These are phyloP conservation scores for Thymus quinquecostatus DNA, from an alignment of 257 asterid species.

Conservation along the genomic window DNA sequence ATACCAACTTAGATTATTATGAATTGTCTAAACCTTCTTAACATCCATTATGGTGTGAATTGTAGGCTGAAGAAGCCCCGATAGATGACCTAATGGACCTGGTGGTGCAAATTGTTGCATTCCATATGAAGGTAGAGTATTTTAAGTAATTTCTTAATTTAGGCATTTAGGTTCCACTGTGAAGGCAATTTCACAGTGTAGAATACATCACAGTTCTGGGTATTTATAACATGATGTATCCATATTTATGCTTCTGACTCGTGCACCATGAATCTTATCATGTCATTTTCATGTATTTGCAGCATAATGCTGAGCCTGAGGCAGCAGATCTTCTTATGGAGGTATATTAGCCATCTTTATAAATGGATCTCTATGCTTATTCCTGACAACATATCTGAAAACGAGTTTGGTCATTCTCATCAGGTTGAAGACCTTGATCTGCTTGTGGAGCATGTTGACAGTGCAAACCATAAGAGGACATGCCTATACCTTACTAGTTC, in stretches of 20 bases:
- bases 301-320: slow-evolving; percentile 98
- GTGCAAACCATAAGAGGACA: slow-evolving; percentile 72
- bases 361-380: slow-evolving; percentile 10
- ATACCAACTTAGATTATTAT: neutral
- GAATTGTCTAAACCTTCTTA: slow-evolving; percentile 16
- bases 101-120: slow-evolving; percentile 86
- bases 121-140: slow-evolving; percentile 82
- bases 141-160: neutral
- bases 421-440: slow-evolving; percentile 97
- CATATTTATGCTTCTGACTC: slow-evolving; percentile 6
- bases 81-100: slow-evolving; percentile 83
- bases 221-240: neutral
- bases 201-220: neutral
- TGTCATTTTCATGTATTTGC: slow-evolving; percentile 42
- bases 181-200: neutral
- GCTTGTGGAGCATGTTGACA: slow-evolving; percentile 71
- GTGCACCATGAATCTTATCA: slow-evolving; percentile 20
- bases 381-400: slow-evolving; percentile 9
- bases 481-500: slow-evolving; percentile 85
- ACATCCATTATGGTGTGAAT: slow-evolving; percentile 21
- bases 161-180: neutral
- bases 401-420: slow-evolving; percentile 13
- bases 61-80: slow-evolving; percentile 61
- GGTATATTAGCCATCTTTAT: slow-evolving; percentile 40
- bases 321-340: slow-evolving; percentile 85